These are phyloP conservation scores for Phellinidium pouzarii DNA, from an alignment of 1,284 basidiomycete genomes.

Conservation along the genomic window DNA sequence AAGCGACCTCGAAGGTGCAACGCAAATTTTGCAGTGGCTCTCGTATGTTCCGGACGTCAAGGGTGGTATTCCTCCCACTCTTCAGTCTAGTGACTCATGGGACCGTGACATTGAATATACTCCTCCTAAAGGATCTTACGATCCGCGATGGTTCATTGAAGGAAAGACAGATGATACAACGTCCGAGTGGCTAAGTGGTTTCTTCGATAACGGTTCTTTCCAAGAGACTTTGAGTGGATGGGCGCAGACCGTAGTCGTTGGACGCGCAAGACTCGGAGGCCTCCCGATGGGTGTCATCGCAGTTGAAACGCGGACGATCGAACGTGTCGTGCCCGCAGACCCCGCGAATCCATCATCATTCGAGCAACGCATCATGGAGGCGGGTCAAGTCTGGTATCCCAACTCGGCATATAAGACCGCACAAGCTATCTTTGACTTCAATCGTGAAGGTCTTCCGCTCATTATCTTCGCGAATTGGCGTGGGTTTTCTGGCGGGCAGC, in stretches of 20 bases:
- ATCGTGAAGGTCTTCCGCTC: constrained; percentile 92
- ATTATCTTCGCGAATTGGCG: constrained; percentile 99
- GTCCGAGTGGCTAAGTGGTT: constrained; percentile 75
- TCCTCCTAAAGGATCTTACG: constrained; percentile 93
- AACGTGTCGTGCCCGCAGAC: constrained; percentile 95
- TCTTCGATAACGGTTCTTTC: constrained; percentile 97
- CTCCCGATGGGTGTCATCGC: constrained; percentile 98
- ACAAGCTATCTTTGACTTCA: constrained; percentile 98
- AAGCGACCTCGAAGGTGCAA: constrained; percentile 92
- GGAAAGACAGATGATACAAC: constrained; percentile 85
- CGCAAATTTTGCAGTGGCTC: constrained; percentile 91
- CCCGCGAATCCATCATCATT: constrained; percentile 98
- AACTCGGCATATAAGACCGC: constrained; percentile 99
- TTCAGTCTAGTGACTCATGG: constrained; percentile 72
- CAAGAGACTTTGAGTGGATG: constrained; percentile 94
- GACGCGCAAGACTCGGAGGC: constrained; percentile 92
- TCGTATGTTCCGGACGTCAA: constrained; percentile 87
- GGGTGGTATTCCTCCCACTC: constrained; percentile 72
- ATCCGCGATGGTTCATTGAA: constrained; percentile 96
- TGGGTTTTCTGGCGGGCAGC: constrained; percentile 99
- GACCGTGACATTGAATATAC: constrained; percentile 89
- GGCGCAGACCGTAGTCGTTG: constrained; percentile 98
- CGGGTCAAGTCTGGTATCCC: constrained; percentile 99
- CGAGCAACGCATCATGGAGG: constrained; percentile 98
- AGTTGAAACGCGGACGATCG: constrained; percentile 96